Evolutionary conservation across 257 asterid species (phyloP).

Genomic region (Mitragyna speciosa): DNA sequence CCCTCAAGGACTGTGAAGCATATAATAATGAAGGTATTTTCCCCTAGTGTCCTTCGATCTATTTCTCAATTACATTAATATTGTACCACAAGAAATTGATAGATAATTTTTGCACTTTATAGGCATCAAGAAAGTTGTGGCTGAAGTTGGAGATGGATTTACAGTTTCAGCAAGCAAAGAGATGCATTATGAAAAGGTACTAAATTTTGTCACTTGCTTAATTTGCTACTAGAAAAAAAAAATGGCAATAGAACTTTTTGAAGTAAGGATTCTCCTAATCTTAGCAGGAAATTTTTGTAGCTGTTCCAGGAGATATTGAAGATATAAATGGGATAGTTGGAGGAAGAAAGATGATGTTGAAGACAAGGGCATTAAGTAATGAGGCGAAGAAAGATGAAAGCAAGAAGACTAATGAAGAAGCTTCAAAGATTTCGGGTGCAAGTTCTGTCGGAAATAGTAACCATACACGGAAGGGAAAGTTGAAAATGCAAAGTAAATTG

Average conservation of each 20-base stretch:
- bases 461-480: constrained; percentile 15
- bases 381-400: not conserved
- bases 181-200: constrained; percentile 1
- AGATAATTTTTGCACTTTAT: constrained; percentile 4
- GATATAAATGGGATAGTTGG: constrained; percentile 1
- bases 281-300: constrained; percentile 33
- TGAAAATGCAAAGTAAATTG: constrained; percentile 26
- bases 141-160: constrained; percentile 19
- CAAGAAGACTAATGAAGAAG: not conserved
- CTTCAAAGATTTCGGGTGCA: constrained; percentile 24
- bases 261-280: not conserved
- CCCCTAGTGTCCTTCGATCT: not conserved
- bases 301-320: constrained; percentile 15
- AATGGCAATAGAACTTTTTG: not conserved
- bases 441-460: constrained; percentile 26
- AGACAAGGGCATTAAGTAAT: not conserved
- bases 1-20: constrained; percentile 22
- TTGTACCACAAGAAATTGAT: not conserved
- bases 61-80: not conserved
- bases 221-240: not conserved
- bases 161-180: not conserved
- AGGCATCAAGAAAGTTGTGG: constrained; percentile 30
- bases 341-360: constrained; percentile 45
- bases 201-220: not conserved
- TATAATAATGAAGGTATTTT: constrained; percentile 41